phyloP scores from a whole-genome alignment of 2,329 filamentous ascomycete species.

The Diaporthe sp. region DNA sequence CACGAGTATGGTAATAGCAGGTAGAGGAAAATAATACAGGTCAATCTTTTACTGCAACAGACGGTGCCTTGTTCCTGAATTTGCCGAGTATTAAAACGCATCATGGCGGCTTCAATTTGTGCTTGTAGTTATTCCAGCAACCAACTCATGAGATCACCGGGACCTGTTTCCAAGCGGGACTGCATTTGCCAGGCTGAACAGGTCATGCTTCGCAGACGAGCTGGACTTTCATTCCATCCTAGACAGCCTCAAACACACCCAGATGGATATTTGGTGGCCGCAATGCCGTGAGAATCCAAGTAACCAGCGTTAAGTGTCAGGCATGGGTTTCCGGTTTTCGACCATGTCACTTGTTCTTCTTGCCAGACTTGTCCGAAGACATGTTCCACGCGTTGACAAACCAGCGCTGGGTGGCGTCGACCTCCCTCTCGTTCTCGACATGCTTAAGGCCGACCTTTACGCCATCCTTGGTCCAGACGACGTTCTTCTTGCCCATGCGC shows the following conservation, averaged over 20 bases:
- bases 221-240: neutral
- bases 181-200: neutral
- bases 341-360: slow-evolving; percentile 41
- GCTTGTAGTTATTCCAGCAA: neutral
- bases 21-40: neutral
- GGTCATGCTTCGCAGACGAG: neutral
- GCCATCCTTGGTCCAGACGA: slow-evolving; percentile 80
- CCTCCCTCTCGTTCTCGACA: slow-evolving; percentile 74
- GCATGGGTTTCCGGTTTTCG: neutral
- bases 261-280: neutral
- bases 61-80: neutral
- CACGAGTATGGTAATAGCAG: neutral
- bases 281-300: too few species aligned
- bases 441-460: slow-evolving; percentile 78
- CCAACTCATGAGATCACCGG: neutral
- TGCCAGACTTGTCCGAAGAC: slow-evolving; percentile 47
- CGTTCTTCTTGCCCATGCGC: slow-evolving; percentile 80
- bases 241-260: neutral
- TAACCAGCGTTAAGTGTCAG: neutral
- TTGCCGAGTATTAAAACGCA: too few species aligned
- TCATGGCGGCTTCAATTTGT: neutral
- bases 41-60: neutral
- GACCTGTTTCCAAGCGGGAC: neutral
- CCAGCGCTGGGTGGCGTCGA: slow-evolving; percentile 78
- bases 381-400: slow-evolving; percentile 75